Evolutionary conservation across 2,329 filamentous ascomycete genomes (phyloP).

Genomic region (Raffaelea arxii): DNA sequence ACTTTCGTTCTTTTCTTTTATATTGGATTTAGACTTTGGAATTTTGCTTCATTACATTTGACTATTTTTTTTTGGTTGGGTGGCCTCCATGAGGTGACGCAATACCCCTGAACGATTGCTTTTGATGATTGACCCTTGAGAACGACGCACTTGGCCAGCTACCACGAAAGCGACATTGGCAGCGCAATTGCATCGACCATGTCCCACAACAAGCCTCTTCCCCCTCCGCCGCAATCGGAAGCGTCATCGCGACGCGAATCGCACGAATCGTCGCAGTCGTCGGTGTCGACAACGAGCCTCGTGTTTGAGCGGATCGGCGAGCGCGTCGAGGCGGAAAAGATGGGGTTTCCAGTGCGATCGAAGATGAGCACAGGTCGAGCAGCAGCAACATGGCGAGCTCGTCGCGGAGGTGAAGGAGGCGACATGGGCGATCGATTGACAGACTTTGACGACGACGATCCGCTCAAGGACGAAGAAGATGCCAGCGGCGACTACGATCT

Average conservation of each 20-base stretch:
- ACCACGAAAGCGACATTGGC: too few relatives aligned
- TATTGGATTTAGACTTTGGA: too few relatives aligned
- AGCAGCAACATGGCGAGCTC: not conserved
- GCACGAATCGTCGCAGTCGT: constrained; percentile 59
- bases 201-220: not conserved
- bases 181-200: not conserved
- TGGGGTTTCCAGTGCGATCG: constrained; percentile 2
- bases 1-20: too few relatives aligned
- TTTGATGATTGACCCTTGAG: too few relatives aligned
- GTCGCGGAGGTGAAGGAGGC: constrained; percentile 10
- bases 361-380: too few relatives aligned
- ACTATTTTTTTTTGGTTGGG: too few relatives aligned
- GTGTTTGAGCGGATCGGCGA: constrained; percentile 70
- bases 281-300: constrained; percentile 73
- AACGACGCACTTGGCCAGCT: too few relatives aligned
- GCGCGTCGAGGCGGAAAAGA: constrained; percentile 21
- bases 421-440: constrained; percentile 20
- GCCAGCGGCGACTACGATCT: constrained; percentile 29
- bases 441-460: constrained; percentile 35
- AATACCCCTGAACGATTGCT: too few relatives aligned
- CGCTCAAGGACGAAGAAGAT: constrained; percentile 32
- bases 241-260: constrained; percentile 26
- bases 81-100: too few relatives aligned
- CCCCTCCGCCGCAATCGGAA: not conserved
- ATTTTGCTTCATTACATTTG: too few relatives aligned